Evolutionary conservation across 2,329 filamentous ascomycete species (phyloP), one percentile per base, ranked within the genome.

Genomic region (Talaromyces islandicus): DNA sequence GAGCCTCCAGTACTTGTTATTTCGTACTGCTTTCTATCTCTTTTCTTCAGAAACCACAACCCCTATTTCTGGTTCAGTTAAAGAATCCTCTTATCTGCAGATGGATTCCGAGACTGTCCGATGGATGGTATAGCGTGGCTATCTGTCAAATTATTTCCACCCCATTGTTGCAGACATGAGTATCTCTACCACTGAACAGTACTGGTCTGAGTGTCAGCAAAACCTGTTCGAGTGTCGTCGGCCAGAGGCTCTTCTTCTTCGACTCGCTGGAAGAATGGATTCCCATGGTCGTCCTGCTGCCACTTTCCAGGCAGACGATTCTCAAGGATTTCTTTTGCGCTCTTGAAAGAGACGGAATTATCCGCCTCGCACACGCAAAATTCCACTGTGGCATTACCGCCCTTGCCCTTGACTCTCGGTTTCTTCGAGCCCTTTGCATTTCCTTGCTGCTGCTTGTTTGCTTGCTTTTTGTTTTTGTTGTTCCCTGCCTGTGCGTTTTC

Each of bases 351-450:
- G 58, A 67, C 76, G 38, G 64, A 64, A 12, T 71, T 70, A 63
- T 75, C 70, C 25, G 71, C 51, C 59, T 76, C 73, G 50, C 68
- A 69, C 60, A 70, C 72, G 68, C 69, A 76, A 59, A 69, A 74
- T 50, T 71, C 66, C 7, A 46, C 10, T 7, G 17, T 24, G 10
- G n/a, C n/a, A 10, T 46, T 24, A 4, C 14, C 21, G 11, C 43
- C 43, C 9, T 53, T 69, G 67, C 32, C 68, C 67, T 29, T 25
- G 51, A 29, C 30, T 11, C 51, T 30, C 14, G 51, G 25, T 11
- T 27, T 53, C 17, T 32, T 53, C 1, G n/a, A 30, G n/a, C 9
- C 25, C 4, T 38, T 38, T n/a, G 35, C 1, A 9, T 38, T 38
- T n/a, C 35, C 17, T 38, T 38, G n/a, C n/a, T n/a, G 30, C 30